phyloP scores from a whole-genome alignment of 805 yeast species.

The Hanseniaspora singularis region DNA sequence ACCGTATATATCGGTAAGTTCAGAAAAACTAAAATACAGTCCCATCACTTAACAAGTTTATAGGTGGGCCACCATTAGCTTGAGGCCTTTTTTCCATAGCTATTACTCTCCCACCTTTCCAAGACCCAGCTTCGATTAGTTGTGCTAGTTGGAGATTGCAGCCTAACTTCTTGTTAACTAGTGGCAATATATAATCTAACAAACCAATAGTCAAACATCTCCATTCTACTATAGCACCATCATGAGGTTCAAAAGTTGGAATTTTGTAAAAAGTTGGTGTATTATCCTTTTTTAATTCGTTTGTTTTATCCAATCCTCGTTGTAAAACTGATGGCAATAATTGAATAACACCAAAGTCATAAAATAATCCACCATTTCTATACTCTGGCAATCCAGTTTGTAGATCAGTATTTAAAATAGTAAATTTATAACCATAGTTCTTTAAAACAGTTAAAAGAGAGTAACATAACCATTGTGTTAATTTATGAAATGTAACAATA shows the following conservation, averaged over 20 bases:
- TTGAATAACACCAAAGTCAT: conserved; percentile 41
- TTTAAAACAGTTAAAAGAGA: conserved; percentile 45
- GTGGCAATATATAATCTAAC: conserved; percentile 40
- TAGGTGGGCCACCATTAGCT: conserved; percentile 54
- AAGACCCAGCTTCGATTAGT: conserved; percentile 54
- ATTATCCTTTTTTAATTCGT: conserved; percentile 22
- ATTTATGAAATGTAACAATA: conserved; percentile 51
- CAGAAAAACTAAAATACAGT: conserved; percentile 41
- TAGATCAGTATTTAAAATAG: conserved; percentile 29
- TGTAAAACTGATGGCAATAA: conserved; percentile 34
- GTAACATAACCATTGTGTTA: conserved; percentile 57
- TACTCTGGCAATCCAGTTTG: conserved; percentile 52
- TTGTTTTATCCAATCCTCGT: conserved; percentile 32
- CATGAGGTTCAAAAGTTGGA: conserved; percentile 43
- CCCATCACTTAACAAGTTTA: conserved; percentile 50
- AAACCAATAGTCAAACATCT: conserved; percentile 49
- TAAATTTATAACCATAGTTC: conserved; percentile 34
- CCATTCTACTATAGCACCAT: conserved; percentile 58
- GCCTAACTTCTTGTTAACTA: conserved; percentile 37
- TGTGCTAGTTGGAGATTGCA: conserved; percentile 40
- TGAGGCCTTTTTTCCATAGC: conserved; percentile 40
- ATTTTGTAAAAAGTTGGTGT: conserved; percentile 22
- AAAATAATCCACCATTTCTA: conserved; percentile 53
- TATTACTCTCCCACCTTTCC: conserved; percentile 54
- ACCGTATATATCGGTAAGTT: neutral